Evolutionary conservation across 129 eudicot species (phyloP).

Genomic region (Calendula officinalis): DNA sequence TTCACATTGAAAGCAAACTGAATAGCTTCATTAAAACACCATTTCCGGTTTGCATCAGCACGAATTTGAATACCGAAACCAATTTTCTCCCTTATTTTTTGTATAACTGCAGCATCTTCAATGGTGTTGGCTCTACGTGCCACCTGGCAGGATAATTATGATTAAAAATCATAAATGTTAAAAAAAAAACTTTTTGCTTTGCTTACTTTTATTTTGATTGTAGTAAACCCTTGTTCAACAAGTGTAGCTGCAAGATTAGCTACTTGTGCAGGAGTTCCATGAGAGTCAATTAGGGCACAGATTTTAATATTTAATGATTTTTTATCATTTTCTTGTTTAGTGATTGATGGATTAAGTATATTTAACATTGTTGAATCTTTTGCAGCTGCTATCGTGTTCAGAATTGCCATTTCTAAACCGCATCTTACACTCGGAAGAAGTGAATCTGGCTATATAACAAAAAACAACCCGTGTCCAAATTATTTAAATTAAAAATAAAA

Average conservation of each 20-base stretch:
- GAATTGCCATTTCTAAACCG: conserved; percentile 89
- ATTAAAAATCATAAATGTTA: not conserved
- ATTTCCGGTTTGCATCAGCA: conserved; percentile 85
- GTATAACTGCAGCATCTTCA: conserved; percentile 70
- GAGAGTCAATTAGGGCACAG: conserved; percentile 84
- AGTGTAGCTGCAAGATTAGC: conserved; percentile 65
- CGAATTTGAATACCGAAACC: conserved; percentile 68
- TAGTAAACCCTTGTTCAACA: conserved; percentile 77
- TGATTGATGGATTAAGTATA: conserved; percentile 39
- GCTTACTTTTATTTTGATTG: conserved; percentile 79
- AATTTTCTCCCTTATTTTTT: conserved; percentile 75
- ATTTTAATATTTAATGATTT: conserved; percentile 48
- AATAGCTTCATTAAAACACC: conserved; percentile 74
- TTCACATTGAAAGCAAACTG: conserved; percentile 59
- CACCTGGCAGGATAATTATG: conserved; percentile 47
- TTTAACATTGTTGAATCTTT: conserved; percentile 56
- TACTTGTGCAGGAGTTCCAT: conserved; percentile 70
- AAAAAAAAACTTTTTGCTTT: conserved; percentile 14
- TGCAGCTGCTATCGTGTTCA: conserved; percentile 71
- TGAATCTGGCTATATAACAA: conserved; percentile 60
- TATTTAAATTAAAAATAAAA: not conserved
- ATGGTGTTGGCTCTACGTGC: conserved; percentile 74
- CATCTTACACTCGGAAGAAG: conserved; percentile 92
- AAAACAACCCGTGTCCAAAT: not conserved
- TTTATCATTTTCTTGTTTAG: conserved; percentile 31